Base-by-base conservation (phyloP, 2,329 filamentous ascomycete species). In the Truncatella angustata region DNA sequence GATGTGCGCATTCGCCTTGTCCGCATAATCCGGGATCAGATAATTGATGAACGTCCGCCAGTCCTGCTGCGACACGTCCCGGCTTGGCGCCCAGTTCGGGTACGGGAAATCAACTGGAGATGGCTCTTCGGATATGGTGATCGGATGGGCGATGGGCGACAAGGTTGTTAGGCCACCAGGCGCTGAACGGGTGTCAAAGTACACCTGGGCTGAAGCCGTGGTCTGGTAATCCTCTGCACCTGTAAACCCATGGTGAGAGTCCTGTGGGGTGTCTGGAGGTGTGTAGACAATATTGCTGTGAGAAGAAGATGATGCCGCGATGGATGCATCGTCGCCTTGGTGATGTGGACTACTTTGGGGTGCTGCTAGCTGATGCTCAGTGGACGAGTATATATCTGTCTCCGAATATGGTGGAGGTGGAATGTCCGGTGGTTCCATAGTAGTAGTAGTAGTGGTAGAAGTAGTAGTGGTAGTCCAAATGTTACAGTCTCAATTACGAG, bases 1-100 rank as follows among this genome's bases (percentile, higher is more conserved):
- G 16, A 81, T 60, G 44, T 70, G 69, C 20, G 75, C 73, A 57
- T 81, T 83, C 16, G 66, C 64, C 14, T 63, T 60, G 1, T 67
- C 64, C 4, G 69, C 66, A 60, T 79, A 73, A 49, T 77, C 67
- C 0, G 82, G 80, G 20, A 84, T 62, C 14, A 85, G 63, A 54
- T 77, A 78, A 58, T 83, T 83, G 42, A 81, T 57, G 63, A 85
- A 85, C 0, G 81, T 83, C 32, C 74, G 72, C 82, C 82, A 85
- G 60, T 85, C 81, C 58, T 79, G 74, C 12, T 66, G 58, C 1
- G 68, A 73, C 11, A 82, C 70, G 49, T 81, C 78, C 35, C 73
- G 73, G 4, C 57, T 57, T 5, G 62, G 66, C 60, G 71, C 72
- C 28, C 66, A 66, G 9, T 57, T 48, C 1, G 67, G 70, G 49